These are phyloP conservation scores for Hylodesmum podocarpum DNA, from an alignment of 306 rosid species.

Conservation along the genomic window DNA sequence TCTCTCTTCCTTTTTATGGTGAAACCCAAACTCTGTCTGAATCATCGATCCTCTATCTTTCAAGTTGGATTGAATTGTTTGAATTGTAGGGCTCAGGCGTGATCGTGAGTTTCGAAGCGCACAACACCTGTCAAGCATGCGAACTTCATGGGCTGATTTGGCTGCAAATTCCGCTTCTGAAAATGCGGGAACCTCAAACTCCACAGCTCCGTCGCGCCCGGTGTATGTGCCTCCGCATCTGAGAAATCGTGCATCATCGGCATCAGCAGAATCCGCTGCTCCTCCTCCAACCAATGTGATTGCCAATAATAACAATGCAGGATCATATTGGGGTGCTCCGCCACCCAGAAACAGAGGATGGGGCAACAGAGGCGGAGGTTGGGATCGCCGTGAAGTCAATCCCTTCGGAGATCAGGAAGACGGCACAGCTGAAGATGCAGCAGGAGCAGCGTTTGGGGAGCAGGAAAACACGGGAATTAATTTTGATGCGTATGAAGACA, in stretches of 20 bases:
- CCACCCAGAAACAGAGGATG: conserved; percentile 49
- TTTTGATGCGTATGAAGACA: conserved; percentile 85
- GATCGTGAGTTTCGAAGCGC: not conserved
- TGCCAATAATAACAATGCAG: conserved; percentile 12
- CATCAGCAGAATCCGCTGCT: conserved; percentile 48
- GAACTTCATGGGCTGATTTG: conserved; percentile 94
- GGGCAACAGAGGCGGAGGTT: conserved; percentile 57
- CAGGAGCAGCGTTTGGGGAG: conserved; percentile 39
- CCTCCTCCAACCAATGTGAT: not conserved
- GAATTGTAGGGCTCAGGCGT: not conserved
- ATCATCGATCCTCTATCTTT: no score
- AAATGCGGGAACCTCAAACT: conserved; percentile 41
- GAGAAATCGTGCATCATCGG: conserved; percentile 57
- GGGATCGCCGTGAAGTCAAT: conserved; percentile 77
- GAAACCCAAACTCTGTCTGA: no score
- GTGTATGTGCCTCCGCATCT: conserved; percentile 85
- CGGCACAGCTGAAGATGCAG: no score
- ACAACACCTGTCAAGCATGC: conserved; percentile 52
- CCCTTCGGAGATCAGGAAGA: conserved; percentile 66
- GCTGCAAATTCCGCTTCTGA: conserved; percentile 85
- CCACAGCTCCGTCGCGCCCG: conserved; percentile 43
- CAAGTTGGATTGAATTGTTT: not conserved
- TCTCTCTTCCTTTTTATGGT: not conserved
- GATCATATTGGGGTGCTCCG: conserved; percentile 44
- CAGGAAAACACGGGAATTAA: conserved; percentile 71